Evolutionary conservation across 1,284 basidiomycete genomes (phyloP).

Genomic region (Apiotrichum veenhuisii): DNA sequence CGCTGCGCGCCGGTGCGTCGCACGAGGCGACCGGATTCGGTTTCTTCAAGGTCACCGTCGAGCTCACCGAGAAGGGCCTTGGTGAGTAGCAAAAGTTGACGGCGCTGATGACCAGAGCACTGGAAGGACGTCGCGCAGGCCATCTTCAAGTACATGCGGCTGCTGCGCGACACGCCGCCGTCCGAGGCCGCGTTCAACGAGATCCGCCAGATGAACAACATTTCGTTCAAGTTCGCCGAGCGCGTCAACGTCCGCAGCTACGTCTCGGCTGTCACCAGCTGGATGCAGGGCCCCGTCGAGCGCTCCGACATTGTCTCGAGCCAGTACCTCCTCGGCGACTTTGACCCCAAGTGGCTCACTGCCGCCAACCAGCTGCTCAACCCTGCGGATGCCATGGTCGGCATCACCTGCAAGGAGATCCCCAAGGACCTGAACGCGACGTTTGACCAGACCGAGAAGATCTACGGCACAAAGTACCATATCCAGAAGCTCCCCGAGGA

Average conservation of each 20-base stretch:
- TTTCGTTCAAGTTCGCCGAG: conserved; percentile 84
- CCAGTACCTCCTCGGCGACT: conserved; percentile 70
- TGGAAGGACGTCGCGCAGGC: conserved; percentile 70
- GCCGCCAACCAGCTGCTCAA: conserved; percentile 60
- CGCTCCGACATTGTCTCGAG: conserved; percentile 72
- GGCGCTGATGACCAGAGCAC: conserved; percentile 56
- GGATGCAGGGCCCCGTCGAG: conserved; percentile 66
- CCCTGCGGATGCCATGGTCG: conserved; percentile 56
- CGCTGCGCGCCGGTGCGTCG: conserved; percentile 69
- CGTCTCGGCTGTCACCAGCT: conserved; percentile 70
- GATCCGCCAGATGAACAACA: conserved; percentile 66
- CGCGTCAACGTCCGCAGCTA: conserved; percentile 75
- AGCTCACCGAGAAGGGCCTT: conserved; percentile 83
- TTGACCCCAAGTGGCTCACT: conserved; percentile 56
- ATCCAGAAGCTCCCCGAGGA: conserved; percentile 64
- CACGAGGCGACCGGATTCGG: conserved; percentile 69
- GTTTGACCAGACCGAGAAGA: conserved; percentile 73
- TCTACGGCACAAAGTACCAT: conserved; percentile 77
- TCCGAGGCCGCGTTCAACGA: conserved; percentile 76
- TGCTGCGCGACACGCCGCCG: conserved; percentile 66
- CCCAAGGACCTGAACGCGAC: conserved; percentile 58
- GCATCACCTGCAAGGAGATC: conserved; percentile 52
- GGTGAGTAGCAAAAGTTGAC: conserved; percentile 54
- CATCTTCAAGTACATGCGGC: conserved; percentile 81
- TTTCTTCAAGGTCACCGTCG: conserved; percentile 79